phyloP scores from a whole-genome alignment of 768 basidiomycete genomes.

The Xerocomellus chrysenteron region DNA sequence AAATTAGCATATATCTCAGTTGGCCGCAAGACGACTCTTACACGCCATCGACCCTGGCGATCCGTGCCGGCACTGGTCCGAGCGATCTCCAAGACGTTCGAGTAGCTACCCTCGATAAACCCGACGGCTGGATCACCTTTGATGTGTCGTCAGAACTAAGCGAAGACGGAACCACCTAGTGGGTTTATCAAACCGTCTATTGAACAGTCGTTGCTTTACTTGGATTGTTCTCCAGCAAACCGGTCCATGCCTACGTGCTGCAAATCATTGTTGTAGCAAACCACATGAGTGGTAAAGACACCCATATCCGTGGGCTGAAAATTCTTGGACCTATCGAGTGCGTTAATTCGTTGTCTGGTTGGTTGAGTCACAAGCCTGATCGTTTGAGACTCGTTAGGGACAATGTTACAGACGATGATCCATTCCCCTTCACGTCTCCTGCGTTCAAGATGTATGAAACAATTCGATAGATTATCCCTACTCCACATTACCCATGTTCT shows the following conservation, averaged over 20 bases:
- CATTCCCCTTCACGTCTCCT: slow-evolving; percentile 64
- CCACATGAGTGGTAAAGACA: slow-evolving; percentile 98
- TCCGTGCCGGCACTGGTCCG: slow-evolving; percentile 89
- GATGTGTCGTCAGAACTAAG: slow-evolving; percentile 78
- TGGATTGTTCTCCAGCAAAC: slow-evolving; percentile 52
- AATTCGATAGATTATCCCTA: slow-evolving; percentile 51
- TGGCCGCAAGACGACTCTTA: slow-evolving; percentile 92
- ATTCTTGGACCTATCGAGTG: slow-evolving; percentile 88
- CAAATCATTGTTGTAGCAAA: slow-evolving; percentile 90
- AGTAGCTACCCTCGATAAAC: slow-evolving; percentile 81
- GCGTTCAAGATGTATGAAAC: slow-evolving; percentile 77
- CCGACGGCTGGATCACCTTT: slow-evolving; percentile 92
- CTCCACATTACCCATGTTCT: slow-evolving; percentile 28
- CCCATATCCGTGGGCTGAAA: slow-evolving; percentile 88
- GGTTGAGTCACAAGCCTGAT: background rate
- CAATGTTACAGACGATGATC: slow-evolving; percentile 57
- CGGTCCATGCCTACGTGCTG: slow-evolving; percentile 84
- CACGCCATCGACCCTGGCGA: slow-evolving; percentile 86
- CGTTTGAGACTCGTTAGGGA: slow-evolving; percentile 34
- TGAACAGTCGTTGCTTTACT: background rate
- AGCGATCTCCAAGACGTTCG: slow-evolving; percentile 93
- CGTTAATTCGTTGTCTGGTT: slow-evolving; percentile 14
- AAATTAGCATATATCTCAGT: slow-evolving; percentile 82
- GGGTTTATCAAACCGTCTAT: slow-evolving; percentile 29
- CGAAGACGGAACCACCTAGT: slow-evolving; percentile 81